phyloP scores from a whole-genome alignment of 179 eudicot species.

The Silene vulgaris region DNA sequence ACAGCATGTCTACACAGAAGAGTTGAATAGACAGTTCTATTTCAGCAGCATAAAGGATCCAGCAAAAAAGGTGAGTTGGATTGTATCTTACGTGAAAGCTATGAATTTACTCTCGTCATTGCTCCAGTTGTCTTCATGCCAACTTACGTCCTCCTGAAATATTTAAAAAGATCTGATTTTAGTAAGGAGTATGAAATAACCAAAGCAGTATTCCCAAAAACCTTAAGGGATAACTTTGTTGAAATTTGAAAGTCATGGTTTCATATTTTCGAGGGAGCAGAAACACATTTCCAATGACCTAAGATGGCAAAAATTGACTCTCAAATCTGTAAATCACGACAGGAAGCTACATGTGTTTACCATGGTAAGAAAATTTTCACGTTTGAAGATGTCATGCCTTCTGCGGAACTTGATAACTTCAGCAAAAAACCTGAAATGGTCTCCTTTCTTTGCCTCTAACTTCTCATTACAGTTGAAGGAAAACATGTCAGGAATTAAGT shows the following conservation, averaged over 20 bases:
- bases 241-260: no score
- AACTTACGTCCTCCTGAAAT: conserved; percentile 72
- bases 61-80: not conserved
- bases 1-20: not conserved
- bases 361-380: conserved; percentile 56
- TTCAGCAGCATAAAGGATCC: not conserved
- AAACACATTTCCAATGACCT: no score
- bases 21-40: conserved; percentile 1
- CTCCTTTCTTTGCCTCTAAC: conserved; percentile 61
- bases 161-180: not conserved
- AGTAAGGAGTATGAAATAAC: not conserved
- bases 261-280: no score
- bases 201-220: not conserved
- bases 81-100: conserved; percentile 75
- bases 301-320: no score
- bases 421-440: conserved; percentile 80
- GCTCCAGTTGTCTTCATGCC: conserved; percentile 98
- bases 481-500: conserved; percentile 20
- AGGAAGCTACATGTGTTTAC: conserved; percentile 20
- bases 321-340: not conserved
- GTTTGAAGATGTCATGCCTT: conserved; percentile 47
- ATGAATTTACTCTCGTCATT: conserved; percentile 90
- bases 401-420: conserved; percentile 73
- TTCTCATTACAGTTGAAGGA: conserved; percentile 26
- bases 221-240: not conserved